Evolutionary conservation across 2,329 filamentous ascomycete species (phyloP), one percentile per base, ranked within the genome.

Genomic region (Xylariaceae sp.): DNA sequence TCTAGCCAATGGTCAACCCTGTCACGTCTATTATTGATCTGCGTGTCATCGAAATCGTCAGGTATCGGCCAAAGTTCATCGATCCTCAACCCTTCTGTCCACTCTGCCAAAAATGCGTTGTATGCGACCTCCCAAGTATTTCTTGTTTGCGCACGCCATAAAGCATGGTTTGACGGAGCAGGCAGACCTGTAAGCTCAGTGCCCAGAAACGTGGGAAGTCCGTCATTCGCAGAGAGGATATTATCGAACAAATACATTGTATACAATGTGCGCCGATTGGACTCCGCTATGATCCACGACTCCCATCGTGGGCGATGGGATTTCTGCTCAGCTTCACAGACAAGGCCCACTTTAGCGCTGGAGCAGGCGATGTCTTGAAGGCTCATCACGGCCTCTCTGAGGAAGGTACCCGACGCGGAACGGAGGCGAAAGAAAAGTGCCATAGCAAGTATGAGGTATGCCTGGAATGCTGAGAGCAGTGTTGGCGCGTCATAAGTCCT

Each of bases 201-300:
- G 1, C 74, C 78, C 0, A 81, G 62, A 45, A 75, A 81, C 0
- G 72, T 76, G 0, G 76, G 73, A 0, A 78, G 57, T 0, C 69
- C 68, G 5, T 78, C 69, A 9, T 73, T 66, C 0, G 71, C 60
- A 1, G 73, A 71, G 6, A 81, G 71, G 0, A 80, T 61, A 40
- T 73, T 80, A 51, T 79, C 77, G 41, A 83, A 75, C 3, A 83
- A 63, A 49, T 81, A 82, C 72, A 81, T 77, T 0, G 71, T 69
- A 51, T 72, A 80, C 0, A 83, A 53, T 0, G 76, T 74, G 4
- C 81, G 71, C 2, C 79, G 70, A 54, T 81, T 83, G 0, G 80
- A 71, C 41, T 80, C 77, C 0, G 74, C 74, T 0, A 79, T 61
- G 5, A 81, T 73, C 80, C 80, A 83, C 1, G 70, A 66, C 51